Evolutionary conservation across 129 eudicot species (phyloP).

Genomic region (Arctium minus): DNA sequence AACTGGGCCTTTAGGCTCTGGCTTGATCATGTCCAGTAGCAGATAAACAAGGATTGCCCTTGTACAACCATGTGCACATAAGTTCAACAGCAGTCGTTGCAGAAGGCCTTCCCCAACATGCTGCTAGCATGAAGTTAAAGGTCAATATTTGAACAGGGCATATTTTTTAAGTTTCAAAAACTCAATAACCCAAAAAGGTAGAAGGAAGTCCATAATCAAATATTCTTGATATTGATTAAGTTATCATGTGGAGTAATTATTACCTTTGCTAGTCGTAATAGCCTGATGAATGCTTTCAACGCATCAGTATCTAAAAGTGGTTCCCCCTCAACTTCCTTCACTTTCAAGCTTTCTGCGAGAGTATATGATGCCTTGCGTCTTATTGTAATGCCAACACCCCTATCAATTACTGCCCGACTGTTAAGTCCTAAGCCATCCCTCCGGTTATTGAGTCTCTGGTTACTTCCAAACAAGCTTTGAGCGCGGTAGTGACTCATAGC

Average conservation of each 20-base stretch:
- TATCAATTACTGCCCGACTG: slow-evolving; percentile 70
- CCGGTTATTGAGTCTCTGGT: slow-evolving; percentile 65
- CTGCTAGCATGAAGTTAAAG: slow-evolving; percentile 39
- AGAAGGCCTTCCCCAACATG: slow-evolving; percentile 92
- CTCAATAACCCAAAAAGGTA: neutral
- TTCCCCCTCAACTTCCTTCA: slow-evolving; percentile 93
- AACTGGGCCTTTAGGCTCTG: slow-evolving; percentile 51
- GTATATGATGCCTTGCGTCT: slow-evolving; percentile 62
- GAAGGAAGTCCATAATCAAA: neutral
- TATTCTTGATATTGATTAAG: too few relatives aligned
- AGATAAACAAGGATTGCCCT: slow-evolving; percentile 67
- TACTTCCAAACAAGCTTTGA: slow-evolving; percentile 83
- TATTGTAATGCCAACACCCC: slow-evolving; percentile 85
- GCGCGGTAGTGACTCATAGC: slow-evolving; percentile 99
- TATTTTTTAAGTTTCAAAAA: neutral
- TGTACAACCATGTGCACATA: slow-evolving; percentile 79
- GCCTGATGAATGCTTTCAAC: slow-evolving; percentile 74
- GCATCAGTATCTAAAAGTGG: slow-evolving; percentile 88
- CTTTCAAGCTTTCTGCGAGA: slow-evolving; percentile 57
- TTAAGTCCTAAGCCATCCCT: slow-evolving; percentile 85
- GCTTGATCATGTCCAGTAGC: slow-evolving; percentile 74
- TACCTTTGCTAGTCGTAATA: slow-evolving; percentile 86
- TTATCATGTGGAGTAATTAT: neutral
- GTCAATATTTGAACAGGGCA: slow-evolving; percentile 1
- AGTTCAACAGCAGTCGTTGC: slow-evolving; percentile 84